Evolutionary conservation across 108 stramenopile species (phyloP), one percentile per base, ranked within the genome.

Genomic region (Nannochloropsis oceanica): DNA sequence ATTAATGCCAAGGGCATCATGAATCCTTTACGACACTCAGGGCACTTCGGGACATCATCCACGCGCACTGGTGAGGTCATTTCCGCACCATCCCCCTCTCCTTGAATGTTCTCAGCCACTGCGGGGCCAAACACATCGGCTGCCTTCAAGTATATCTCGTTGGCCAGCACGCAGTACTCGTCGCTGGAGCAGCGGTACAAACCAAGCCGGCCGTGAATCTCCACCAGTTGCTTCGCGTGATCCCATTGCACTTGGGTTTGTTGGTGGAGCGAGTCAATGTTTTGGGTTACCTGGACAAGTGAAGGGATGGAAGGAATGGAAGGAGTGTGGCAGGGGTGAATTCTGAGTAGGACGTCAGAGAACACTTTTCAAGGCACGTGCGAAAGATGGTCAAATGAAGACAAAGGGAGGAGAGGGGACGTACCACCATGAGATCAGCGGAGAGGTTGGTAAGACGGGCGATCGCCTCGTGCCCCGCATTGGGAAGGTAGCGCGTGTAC

Each of bases 181-280:
- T 84, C 46, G 42, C 44, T 18, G 44, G 84, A 43, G 42, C 87
- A 87, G 43, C 84, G 84, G 87, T 80, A 87, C 11, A 87, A 80
- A 27, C 87, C 87, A 83, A 87, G 84, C 43, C 87, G 84, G 42
- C 87, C 87, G 84, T 87, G 87, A n/a, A 43, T 80, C 81, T 87
- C 87, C 22, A 84, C 84, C 25, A 87, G 84, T 43, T 84, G 79
- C 14, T 27, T 11, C 46, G 50, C 27, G 84, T 87, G 83, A 8
- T 80, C 83, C 87, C 87, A 87, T 10, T 22, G 34, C 59, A n/a
- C 59, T 18, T n/a, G 59, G n/a, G 59, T 73, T n/a, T 73, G 59
- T 73, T n/a, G 59, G 10, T 73, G 18, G 22, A 83, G 83, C 43
- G 43, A 43, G 86, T 87, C 86, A 34, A 87, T 81, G 44, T 87